Conservation (phyloP, 1,284 basidiomycete species). For the Tranzscheliella williamsii region DNA sequence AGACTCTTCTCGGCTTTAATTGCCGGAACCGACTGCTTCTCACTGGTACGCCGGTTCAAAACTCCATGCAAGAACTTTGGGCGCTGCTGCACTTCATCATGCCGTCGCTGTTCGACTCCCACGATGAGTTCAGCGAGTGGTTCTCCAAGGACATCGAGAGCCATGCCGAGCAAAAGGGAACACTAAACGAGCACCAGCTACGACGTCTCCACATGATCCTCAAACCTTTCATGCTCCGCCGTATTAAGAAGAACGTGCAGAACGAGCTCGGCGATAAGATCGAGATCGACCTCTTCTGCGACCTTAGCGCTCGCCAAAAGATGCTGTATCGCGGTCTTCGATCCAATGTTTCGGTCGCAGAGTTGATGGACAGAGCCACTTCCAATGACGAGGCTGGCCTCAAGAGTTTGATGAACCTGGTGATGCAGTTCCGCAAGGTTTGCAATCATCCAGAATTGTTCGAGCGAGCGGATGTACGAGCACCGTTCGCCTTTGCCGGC, state of each 20-base stretch:
- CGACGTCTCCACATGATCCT: constrained; percentile 97
- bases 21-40: constrained; percentile 93
- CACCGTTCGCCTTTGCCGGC: constrained; percentile 84
- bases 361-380: constrained; percentile 88
- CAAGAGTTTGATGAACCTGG: constrained; percentile 94
- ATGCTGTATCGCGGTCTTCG: constrained; percentile 88
- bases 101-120: constrained; percentile 98
- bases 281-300: constrained; percentile 93
- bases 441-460: constrained; percentile 99
- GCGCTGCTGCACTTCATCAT: constrained; percentile 99
- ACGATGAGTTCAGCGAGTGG: constrained; percentile 99
- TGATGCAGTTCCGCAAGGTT: constrained; percentile 99
- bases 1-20: constrained; percentile 91
- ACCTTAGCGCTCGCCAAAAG: constrained; percentile 89
- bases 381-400: constrained; percentile 86
- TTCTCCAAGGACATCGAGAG: constrained; percentile 99
- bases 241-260: constrained; percentile 97
- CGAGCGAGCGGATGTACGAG: constrained; percentile 91
- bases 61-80: constrained; percentile 99
- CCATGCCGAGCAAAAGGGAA: constrained; percentile 74
- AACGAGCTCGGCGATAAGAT: constrained; percentile 99
- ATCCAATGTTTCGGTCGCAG: constrained; percentile 90
- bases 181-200: constrained; percentile 92
- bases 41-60: constrained; percentile 98
- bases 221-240: constrained; percentile 97